Evolutionary conservation across 1,284 basidiomycete species (phyloP).

Genomic region (Marasmius sp.): DNA sequence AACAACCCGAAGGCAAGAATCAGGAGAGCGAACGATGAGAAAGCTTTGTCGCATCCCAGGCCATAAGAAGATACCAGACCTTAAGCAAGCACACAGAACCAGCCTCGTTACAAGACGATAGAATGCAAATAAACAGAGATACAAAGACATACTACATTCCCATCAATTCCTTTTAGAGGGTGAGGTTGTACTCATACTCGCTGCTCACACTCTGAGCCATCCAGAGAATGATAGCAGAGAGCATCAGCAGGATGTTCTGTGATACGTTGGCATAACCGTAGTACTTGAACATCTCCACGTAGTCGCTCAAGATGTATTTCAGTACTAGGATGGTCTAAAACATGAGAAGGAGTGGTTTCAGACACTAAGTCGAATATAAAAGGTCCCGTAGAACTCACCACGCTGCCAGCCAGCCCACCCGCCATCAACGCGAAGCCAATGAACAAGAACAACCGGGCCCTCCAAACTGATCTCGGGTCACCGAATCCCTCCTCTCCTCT

Average conservation of each 20-base stretch:
- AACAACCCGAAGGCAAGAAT: too few relatives aligned
- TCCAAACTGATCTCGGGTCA: slow-evolving; percentile 84
- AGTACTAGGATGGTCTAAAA: slow-evolving; percentile 84
- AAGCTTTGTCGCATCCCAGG: too few relatives aligned
- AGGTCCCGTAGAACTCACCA: slow-evolving; percentile 54
- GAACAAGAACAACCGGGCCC: slow-evolving; percentile 88
- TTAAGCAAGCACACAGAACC: too few relatives aligned
- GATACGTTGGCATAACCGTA: slow-evolving; percentile 95
- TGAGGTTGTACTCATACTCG: slow-evolving; percentile 89
- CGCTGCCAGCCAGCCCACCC: slow-evolving; percentile 90
- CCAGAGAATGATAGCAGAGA: slow-evolving; percentile 86
- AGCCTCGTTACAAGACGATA: too few relatives aligned
- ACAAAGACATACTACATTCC: background rate
- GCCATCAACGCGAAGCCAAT: slow-evolving; percentile 97
- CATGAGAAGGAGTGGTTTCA: background rate
- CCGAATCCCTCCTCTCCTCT: slow-evolving; percentile 80
- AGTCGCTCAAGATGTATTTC: slow-evolving; percentile 84
- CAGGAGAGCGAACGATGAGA: too few relatives aligned
- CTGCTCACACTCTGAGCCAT: slow-evolving; percentile 77
- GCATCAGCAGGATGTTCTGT: slow-evolving; percentile 91
- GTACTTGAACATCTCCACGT: slow-evolving; percentile 79
- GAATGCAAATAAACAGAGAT: background rate
- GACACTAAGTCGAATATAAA: background rate
- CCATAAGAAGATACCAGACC: too few relatives aligned
- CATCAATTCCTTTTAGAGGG: slow-evolving; percentile 46